Conservation (phyloP, 2,329 filamentous ascomycete genomes). For the Diaporthe sp. region DNA sequence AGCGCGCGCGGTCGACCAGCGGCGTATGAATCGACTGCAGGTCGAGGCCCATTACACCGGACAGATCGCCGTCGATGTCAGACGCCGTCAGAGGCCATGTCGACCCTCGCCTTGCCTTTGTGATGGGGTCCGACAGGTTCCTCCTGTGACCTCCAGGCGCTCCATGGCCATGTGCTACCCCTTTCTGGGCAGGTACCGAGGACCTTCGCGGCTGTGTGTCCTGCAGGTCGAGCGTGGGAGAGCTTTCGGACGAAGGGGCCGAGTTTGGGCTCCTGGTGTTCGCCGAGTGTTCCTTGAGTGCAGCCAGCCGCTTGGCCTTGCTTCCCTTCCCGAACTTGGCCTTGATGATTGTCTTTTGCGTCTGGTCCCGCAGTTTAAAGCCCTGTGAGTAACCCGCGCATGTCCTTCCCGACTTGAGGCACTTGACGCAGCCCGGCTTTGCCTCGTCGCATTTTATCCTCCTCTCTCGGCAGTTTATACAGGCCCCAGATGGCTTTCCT, state of each 20-base stretch:
- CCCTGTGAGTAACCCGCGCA: constrained; percentile 30
- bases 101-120: neutral
- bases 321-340: constrained; percentile 20
- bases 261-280: neutral
- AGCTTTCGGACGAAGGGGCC: neutral
- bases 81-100: neutral
- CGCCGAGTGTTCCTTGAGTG: constrained; percentile 3
- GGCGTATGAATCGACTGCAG: constrained; percentile 22
- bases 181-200: neutral
- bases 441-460: constrained; percentile 34
- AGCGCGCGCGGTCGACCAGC: constrained; percentile 27
- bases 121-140: neutral
- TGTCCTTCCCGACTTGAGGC: constrained; percentile 23
- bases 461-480: constrained; percentile 31
- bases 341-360: constrained; percentile 29
- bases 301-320: neutral
- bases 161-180: neutral
- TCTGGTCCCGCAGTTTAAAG: constrained; percentile 25
- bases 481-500: constrained; percentile 29
- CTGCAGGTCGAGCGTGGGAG: neutral
- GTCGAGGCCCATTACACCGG: constrained; percentile 6
- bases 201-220: neutral
- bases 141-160: neutral
- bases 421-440: constrained; percentile 33
- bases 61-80: neutral